A percentile compares a stretch with the other conserved stretches of the same genome.
phyloP scores from a whole-genome alignment of 257 asterid genomes.

The Salvia rosmarinus region DNA sequence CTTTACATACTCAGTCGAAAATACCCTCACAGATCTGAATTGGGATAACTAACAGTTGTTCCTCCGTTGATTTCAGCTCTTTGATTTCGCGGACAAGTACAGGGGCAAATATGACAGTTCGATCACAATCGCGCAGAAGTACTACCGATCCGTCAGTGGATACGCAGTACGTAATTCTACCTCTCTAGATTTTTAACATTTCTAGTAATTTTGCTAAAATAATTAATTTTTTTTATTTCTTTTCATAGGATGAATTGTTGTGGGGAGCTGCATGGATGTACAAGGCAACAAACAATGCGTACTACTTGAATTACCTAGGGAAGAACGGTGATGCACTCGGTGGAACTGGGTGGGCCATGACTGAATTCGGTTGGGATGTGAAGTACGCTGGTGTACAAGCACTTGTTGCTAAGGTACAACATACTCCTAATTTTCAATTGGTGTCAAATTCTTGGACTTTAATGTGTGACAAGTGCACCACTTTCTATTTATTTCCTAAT shows the following conservation, averaged over 20 bases:
- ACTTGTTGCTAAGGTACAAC: slow-evolving; percentile 76
- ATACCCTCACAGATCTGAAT: slow-evolving; percentile 25
- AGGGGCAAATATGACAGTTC: slow-evolving; percentile 96
- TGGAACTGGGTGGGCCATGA: slow-evolving; percentile 97
- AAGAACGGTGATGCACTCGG: slow-evolving; percentile 83
- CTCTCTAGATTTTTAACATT: neutral
- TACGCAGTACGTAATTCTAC: slow-evolving; percentile 69
- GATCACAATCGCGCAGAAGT: slow-evolving; percentile 84
- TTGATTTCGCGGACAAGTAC: slow-evolving; percentile 91
- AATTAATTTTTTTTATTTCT: neutral
- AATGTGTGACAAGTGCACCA: neutral
- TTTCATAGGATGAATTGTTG: slow-evolving; percentile 77
- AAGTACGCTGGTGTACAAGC: slow-evolving; percentile 96
- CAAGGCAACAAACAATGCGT: slow-evolving; percentile 75
- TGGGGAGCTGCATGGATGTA: slow-evolving; percentile 99
- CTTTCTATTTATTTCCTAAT: neutral
- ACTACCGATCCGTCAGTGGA: slow-evolving; percentile 96
- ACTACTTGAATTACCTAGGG: slow-evolving; percentile 76
- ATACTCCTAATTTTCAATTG: neutral
- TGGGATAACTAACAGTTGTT: neutral
- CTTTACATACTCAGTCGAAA: neutral
- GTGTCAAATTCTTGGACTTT: neutral
- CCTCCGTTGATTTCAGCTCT: slow-evolving; percentile 58
- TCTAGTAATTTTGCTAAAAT: neutral
- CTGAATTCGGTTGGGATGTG: slow-evolving; percentile 97